phyloP scores from a whole-genome alignment of 305 asterid genomes.

The Salvia sclarea region DNA sequence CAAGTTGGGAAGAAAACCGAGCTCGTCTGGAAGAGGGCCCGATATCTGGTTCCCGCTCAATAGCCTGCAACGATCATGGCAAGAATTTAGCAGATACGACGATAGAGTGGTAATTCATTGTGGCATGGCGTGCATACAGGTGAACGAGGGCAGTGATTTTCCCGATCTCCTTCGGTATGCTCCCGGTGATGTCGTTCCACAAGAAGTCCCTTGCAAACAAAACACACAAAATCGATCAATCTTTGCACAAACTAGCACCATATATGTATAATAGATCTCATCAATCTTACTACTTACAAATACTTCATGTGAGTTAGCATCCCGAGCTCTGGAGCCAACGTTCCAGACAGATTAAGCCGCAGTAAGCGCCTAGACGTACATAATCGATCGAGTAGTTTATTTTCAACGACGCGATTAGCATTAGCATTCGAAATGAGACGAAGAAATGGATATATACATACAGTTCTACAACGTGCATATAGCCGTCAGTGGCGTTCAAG shows the following conservation, averaged over 20 bases:
- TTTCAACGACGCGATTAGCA: neutral
- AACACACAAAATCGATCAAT: neutral
- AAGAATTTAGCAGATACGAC: no score
- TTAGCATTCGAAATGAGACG: no score
- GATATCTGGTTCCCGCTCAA: constrained; percentile 64
- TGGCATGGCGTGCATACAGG: no score
- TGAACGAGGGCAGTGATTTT: constrained; percentile 48
- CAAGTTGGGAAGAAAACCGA: constrained; percentile 61
- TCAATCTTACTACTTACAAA: constrained; percentile 41
- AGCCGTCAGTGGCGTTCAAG: constrained; percentile 42
- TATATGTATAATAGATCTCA: no score
- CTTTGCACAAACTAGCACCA: no score
- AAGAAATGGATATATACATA: constrained; percentile 27
- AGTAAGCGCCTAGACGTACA: constrained; percentile 49
- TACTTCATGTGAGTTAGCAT: constrained; percentile 41
- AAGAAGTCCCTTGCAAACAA: constrained; percentile 53
- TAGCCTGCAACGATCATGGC: constrained; percentile 73
- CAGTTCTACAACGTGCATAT: constrained; percentile 58
- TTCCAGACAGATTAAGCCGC: constrained; percentile 49
- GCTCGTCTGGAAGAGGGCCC: constrained; percentile 67
- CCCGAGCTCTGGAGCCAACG: constrained; percentile 68
- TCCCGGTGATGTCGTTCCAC: constrained; percentile 66
- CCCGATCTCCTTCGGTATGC: constrained; percentile 72
- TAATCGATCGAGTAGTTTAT: no score
- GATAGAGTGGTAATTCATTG: no score